A percentile compares a stretch with the other conserved stretches of the same genome.
These are phyloP conservation scores for Fraxinus americana DNA, from an alignment of 257 asterid genomes.

Conservation along the genomic window DNA sequence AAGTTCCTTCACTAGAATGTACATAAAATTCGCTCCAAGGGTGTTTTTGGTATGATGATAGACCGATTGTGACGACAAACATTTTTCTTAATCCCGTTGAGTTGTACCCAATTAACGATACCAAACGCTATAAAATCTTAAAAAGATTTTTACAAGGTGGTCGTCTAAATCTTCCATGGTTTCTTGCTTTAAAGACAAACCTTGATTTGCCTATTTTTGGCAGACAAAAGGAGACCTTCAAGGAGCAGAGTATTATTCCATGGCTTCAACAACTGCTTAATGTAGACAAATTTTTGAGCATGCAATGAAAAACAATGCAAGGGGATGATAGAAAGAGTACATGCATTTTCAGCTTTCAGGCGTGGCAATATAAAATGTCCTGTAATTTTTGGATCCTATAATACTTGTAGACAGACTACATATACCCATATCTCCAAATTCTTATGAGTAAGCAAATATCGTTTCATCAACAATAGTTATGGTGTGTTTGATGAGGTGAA, in stretches of 20 bases:
- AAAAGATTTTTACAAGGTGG: not conserved
- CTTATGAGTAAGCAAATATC: too few species aligned
- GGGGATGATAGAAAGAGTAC: not conserved
- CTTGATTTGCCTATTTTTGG: not conserved
- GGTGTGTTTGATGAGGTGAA: too few species aligned
- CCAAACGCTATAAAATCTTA: too few species aligned
- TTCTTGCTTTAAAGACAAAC: not conserved
- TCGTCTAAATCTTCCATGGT: not conserved
- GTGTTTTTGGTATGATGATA: too few species aligned
- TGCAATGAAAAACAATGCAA: not conserved
- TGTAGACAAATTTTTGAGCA: not conserved
- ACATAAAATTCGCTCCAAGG: not conserved
- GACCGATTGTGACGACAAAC: too few species aligned
- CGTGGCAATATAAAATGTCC: not conserved
- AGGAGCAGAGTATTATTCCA: constrained; percentile 71
- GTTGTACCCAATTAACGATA: too few species aligned
- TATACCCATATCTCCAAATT: too few species aligned
- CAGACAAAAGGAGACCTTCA: constrained; percentile 60
- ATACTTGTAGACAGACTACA: constrained; percentile 9
- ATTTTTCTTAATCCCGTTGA: too few species aligned
- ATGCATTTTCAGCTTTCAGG: not conserved
- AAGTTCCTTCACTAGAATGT: constrained; percentile 15
- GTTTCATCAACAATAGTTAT: too few species aligned
- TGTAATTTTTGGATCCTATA: not conserved
- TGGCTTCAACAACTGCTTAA: constrained; percentile 64